A percentile compares a stretch with the other conserved stretches of the same genome.
Evolutionary conservation across 305 asterid genomes (phyloP).

Genomic region (Fraxinus nigra): DNA sequence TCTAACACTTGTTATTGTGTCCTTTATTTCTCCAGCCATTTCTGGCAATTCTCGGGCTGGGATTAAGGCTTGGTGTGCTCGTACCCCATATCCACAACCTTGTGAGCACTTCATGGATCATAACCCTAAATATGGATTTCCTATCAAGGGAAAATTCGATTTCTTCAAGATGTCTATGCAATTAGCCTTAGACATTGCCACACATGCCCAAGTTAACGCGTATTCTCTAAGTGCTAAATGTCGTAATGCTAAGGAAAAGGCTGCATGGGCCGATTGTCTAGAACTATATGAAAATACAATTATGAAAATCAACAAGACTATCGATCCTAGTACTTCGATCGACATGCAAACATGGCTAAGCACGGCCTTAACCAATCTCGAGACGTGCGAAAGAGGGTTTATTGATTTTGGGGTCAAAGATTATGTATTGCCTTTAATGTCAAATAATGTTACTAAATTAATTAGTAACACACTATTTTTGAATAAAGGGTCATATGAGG

Average conservation of each 20-base stretch:
- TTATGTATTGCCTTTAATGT: constrained; percentile 43
- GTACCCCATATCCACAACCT: constrained; percentile 66
- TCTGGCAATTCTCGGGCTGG: constrained; percentile 26
- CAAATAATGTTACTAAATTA: constrained; percentile 54
- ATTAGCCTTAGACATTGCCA: constrained; percentile 63
- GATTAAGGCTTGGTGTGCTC: constrained; percentile 63
- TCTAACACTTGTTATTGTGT: constrained; percentile 27
- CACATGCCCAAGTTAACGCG: constrained; percentile 33
- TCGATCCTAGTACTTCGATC: constrained; percentile 30
- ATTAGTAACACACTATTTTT: constrained; percentile 62
- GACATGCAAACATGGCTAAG: constrained; percentile 87
- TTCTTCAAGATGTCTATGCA: constrained; percentile 47
- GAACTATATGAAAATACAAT: constrained; percentile 28
- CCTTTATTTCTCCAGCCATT: constrained; percentile 34
- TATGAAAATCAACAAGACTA: constrained; percentile 35
- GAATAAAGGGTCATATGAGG: constrained; percentile 37
- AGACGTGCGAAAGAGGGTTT: constrained; percentile 69
- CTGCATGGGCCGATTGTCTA: neutral
- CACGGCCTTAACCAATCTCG: constrained; percentile 71
- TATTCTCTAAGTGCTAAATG: constrained; percentile 57
- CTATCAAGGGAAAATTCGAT: constrained; percentile 51
- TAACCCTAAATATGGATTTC: constrained; percentile 36
- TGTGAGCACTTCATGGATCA: constrained; percentile 57
- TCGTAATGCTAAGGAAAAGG: constrained; percentile 46
- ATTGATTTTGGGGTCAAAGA: constrained; percentile 52